Evolutionary conservation across 768 basidiomycete genomes (phyloP), one percentile per base, ranked within the genome.

Genomic region (Agaricus blazei): DNA sequence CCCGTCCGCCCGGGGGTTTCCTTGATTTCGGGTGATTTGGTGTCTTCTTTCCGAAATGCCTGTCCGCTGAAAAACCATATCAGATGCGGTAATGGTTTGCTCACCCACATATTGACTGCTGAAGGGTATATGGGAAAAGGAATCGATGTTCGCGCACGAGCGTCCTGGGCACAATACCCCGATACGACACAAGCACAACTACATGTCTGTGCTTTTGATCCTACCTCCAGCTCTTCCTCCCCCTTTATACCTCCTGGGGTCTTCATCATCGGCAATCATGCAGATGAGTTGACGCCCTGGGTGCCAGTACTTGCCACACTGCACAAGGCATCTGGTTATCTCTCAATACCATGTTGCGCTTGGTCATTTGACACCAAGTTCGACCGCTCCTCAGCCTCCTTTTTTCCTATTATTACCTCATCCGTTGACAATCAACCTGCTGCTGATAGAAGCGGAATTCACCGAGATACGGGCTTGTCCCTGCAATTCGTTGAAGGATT

Each of bases 241-340:
- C 59, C 58, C 9, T 74, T 68, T 58, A 66, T 75, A 63, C 67
- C 62, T 19, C 71, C 73, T 0, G 82, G 77, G 1, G 70, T 75
- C 2, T 98, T 97, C 70, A 70, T 98, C 55, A 88, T 98, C 48
- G 93, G 90, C 8, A 98, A 98, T 71, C 96, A 98, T 68, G 89
- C 95, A 0, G 96, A 98, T 71, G 96, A 98, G 62, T 75, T 98
- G 15, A 95, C 95, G 24, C 96, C 96, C 0, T 98, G 95, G 95
- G 68, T 93, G 0, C 92, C 96, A 0, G 78, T 97, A 1, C 72
- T 97, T 4, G 81, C 93, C 0, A 84, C 87, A 0, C 60, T 86
- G 12, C 70, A 77, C 34, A 62, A 65, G 3, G 81, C 84, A 0
- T 80, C 83, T 0, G 90, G 88, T 4, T 90, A 89, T 62, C 68